These are phyloP conservation scores for Nannizziopsis barbatae DNA, from an alignment of 2,329 filamentous ascomycete genomes.

Conservation along the genomic window DNA sequence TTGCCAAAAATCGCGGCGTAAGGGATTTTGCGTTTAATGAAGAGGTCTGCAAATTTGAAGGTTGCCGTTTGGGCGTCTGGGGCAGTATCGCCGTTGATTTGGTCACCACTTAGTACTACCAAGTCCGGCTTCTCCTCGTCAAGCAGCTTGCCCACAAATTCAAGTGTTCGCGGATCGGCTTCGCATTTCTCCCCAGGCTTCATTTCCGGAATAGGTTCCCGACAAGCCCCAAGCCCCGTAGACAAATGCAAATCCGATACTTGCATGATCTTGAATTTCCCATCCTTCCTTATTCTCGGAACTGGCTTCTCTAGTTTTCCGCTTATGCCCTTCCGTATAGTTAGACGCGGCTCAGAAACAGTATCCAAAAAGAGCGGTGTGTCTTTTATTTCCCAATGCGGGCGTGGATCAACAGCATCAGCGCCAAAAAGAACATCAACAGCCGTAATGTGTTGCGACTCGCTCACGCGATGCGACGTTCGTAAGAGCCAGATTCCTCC, in stretches of 20 bases:
- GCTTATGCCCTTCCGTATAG: slow-evolving; percentile 60
- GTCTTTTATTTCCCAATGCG: slow-evolving; percentile 70
- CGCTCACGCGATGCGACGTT: slow-evolving; percentile 61
- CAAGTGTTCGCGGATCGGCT: slow-evolving; percentile 79
- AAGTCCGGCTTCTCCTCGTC: slow-evolving; percentile 91
- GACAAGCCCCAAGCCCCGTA: slow-evolving; percentile 74
- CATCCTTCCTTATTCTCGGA: slow-evolving; percentile 72
- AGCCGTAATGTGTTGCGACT: slow-evolving; percentile 65
- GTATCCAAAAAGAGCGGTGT: slow-evolving; percentile 57
- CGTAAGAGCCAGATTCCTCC: slow-evolving; percentile 74
- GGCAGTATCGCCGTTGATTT: slow-evolving; percentile 87
- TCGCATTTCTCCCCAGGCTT: slow-evolving; percentile 65
- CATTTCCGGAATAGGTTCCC: slow-evolving; percentile 69
- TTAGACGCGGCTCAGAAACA: slow-evolving; percentile 61
- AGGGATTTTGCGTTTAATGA: slow-evolving; percentile 78
- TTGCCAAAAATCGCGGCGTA: slow-evolving; percentile 95
- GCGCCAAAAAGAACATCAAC: slow-evolving; percentile 82
- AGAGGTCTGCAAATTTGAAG: slow-evolving; percentile 78
- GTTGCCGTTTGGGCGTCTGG: slow-evolving; percentile 86
- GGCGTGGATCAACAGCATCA: slow-evolving; percentile 79
- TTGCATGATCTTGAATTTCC: slow-evolving; percentile 95
- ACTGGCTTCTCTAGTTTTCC: slow-evolving; percentile 55
- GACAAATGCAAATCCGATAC: slow-evolving; percentile 88
- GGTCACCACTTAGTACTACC: slow-evolving; percentile 83
- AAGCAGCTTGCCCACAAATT: slow-evolving; percentile 72